Base-by-base conservation (phyloP, 176 grass and related monocot genomes). In the Dendrocalamus sinicus region DNA sequence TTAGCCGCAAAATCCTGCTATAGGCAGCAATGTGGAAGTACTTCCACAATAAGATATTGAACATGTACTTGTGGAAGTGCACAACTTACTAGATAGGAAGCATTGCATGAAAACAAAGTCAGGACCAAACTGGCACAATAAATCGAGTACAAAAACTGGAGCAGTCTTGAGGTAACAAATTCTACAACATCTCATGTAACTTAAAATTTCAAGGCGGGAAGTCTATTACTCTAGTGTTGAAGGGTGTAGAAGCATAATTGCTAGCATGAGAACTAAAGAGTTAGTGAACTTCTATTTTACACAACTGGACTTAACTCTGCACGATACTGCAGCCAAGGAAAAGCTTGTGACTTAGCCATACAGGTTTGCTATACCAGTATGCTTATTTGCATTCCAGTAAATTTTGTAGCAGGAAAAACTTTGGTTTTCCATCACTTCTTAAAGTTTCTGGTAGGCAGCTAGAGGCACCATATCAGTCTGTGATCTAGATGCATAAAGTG, bases 361-460 rank as follows among this genome's bases (percentile, higher is more conserved):
- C 26, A 82, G 24, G 10, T 83, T 72, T 58, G 28, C 39, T 24
- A 30, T 58, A 47, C 17, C 24, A 8, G 9, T 57, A 28, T 83
- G 14, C 32, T 82, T 53, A 39, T 83, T 20, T 61, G 67, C 68
- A 82, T 61, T 30, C 61, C 47, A 61, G 7, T 62, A 62, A 72
- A 47, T 14, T 24, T 72, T 83, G 17, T 61, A 22, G 19, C 26
- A 17, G 55, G 19, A 3, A 9, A 74, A 53, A 52, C 14, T 30
- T 71, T 23, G 24, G 17, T 52, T 22, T 46, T 13, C 32, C 7
- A 12, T 79, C 17, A 22, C 12, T 79, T 80, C 50, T 6, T 37
- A 28, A 66, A 67, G 6, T 80, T 15, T 37, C 61, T 10, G 0
- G 12, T 51, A 80, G 12, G 20, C 32, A 67, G 61, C 26, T 50